Evolutionary conservation across 228 moss, liverwort and hornwort species (phyloP).

Genomic region (Sphagnum fallax): DNA sequence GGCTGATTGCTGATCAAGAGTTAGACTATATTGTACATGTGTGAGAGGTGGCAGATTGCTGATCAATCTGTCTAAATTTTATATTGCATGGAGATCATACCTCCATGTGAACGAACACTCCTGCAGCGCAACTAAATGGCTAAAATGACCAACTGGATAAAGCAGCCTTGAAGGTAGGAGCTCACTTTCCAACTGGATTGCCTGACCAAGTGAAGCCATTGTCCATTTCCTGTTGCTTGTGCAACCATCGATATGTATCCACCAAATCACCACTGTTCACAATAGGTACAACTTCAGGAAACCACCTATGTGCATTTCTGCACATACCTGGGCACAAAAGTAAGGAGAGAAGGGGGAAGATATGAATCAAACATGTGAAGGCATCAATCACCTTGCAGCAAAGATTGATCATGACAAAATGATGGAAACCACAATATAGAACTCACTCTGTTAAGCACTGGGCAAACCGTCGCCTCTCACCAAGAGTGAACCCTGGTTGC

Average conservation of each 20-base stretch:
- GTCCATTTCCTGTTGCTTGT: slow-evolving; percentile 59
- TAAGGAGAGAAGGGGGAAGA: background rate
- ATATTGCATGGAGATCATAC: too few species aligned
- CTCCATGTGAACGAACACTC: too few species aligned
- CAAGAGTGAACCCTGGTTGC: slow-evolving; percentile 76
- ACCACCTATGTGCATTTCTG: too few species aligned
- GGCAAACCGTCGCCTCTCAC: slow-evolving; percentile 62
- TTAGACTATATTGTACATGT: too few species aligned
- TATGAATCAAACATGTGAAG: background rate
- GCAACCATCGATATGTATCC: slow-evolving; percentile 74
- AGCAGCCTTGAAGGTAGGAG: background rate
- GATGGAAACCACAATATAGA: background rate
- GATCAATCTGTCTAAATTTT: too few species aligned
- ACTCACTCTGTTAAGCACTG: slow-evolving; percentile 56
- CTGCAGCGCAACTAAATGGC: too few species aligned
- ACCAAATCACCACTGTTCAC: slow-evolving; percentile 64
- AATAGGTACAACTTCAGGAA: background rate
- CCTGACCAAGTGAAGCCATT: slow-evolving; percentile 81
- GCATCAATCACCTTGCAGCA: too few species aligned
- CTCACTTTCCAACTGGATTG: slow-evolving; percentile 83
- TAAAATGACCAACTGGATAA: too few species aligned
- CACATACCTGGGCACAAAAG: background rate
- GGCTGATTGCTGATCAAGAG: too few species aligned
- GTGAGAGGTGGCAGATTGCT: too few species aligned
- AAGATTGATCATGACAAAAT: too few species aligned